These are phyloP conservation scores for Podaxis sp. DNA, from an alignment of 768 basidiomycete species.

Conservation along the genomic window DNA sequence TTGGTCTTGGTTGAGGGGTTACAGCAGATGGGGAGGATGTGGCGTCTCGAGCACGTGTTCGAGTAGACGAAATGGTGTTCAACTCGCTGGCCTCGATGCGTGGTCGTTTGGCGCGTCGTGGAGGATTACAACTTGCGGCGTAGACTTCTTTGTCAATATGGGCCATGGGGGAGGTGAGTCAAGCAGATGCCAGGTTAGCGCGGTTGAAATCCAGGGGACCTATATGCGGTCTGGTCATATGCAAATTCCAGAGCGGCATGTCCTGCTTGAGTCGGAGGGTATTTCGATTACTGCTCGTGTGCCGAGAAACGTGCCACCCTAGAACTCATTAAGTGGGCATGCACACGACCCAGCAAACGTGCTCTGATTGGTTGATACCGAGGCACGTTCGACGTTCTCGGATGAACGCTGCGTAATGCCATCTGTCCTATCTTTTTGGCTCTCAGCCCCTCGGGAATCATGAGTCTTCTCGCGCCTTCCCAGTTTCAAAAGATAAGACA, in stretches of 20 bases:
- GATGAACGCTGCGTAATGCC: not conserved
- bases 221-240: not conserved
- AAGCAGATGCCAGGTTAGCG: not conserved
- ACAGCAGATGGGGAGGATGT: conserved; percentile 9
- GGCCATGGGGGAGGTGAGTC: conserved; percentile 12
- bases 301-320: conserved; percentile 20
- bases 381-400: conserved; percentile 17
- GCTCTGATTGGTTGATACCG: conserved; percentile 16
- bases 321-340: not conserved
- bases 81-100: not conserved
- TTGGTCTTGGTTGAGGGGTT: conserved; percentile 15
- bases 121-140: conserved; percentile 32
- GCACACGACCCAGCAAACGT: conserved; percentile 16
- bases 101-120: conserved; percentile 33
- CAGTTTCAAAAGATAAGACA: not conserved
- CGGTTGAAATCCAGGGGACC: not conserved
- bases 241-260: not conserved
- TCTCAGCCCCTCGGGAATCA: not conserved
- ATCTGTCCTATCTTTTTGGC: not conserved
- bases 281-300: conserved; percentile 18
- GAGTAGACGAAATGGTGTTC: conserved; percentile 5
- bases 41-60: conserved; percentile 8
- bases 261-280: conserved; percentile 4
- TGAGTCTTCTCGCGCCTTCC: not conserved
- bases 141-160: conserved; percentile 20